Evolutionary conservation across 768 basidiomycete species (phyloP), one percentile per base, ranked within the genome.

Genomic region (Hericium rajendrae): DNA sequence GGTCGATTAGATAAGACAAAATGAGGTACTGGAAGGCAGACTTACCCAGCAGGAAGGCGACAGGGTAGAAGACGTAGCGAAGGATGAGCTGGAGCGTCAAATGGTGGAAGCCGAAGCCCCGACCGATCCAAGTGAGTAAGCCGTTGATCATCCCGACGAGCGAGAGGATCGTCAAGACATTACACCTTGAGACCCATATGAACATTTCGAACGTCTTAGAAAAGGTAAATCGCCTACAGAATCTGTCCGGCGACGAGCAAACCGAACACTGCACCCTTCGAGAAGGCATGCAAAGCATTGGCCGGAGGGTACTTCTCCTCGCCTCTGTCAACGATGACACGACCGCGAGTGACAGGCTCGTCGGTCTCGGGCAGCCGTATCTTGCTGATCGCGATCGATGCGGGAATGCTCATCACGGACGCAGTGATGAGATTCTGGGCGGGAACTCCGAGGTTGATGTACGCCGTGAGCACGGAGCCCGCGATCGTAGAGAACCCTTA

Each of bases 391-490:
- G 92, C 81, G 68, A 95, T 94, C 13, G 91, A 93, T 0, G 93
- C 94, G 18, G 94, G 94, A 59, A 97, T 95, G 69, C 86, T 88
- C 93, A 95, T 95, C 58, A 94, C 86, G 8, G 90, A 91, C 5
- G 93, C 86, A 2, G 92, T 94, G 64, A 93, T 76, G 22, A 92
- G 76, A 66, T 88, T 93, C 69, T 86, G 79, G 4, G 88, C 69
- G 9, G 88, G 88, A 37, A 91, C 87, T 40, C 87, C 91, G 62
- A 86, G 74, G 60, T 68, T 74, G 67, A 94, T 87, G 69, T 94
- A 95, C 28, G 90, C 92, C 55, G 80, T 76, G 50, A 97, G 78
- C 12, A 97, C 92, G 38, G 89, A 91, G 46, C 94, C 93, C 55
- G 94, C 86, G 63, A 95, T 95, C 53, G 91, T 94, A 6, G 91